Percentiles rank a stretch among this genome's conserved stretches.
Evolutionary conservation across 768 basidiomycete species (phyloP).

Genomic region (Termitomyces sp.): DNA sequence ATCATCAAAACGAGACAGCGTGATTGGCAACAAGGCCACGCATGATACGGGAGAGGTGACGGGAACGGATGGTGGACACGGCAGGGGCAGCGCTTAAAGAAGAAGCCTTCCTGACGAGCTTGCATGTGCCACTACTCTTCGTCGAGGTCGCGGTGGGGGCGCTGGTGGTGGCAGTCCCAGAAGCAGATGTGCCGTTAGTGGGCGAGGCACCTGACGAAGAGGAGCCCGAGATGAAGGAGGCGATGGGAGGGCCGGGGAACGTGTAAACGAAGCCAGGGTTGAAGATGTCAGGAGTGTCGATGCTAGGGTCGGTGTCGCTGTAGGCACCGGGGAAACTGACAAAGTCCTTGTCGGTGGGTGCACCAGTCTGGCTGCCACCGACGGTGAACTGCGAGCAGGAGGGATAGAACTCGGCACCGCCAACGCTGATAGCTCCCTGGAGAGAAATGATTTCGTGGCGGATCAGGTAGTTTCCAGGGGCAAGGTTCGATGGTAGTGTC

Average conservation of each 20-base stretch:
- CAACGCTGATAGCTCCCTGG: slow-evolving; percentile 48
- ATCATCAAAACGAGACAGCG: background rate
- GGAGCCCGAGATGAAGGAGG: slow-evolving; percentile 29
- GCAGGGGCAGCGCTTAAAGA: background rate
- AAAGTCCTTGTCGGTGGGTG: slow-evolving; percentile 40
- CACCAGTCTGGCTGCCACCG: slow-evolving; percentile 45
- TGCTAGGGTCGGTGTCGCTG: slow-evolving; percentile 62
- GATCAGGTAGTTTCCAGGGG: slow-evolving; percentile 67
- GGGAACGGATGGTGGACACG: slow-evolving; percentile 13
- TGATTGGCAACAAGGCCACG: slow-evolving; percentile 17
- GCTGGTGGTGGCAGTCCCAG: slow-evolving; percentile 4
- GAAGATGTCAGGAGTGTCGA: slow-evolving; percentile 48
- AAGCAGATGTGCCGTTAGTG: background rate
- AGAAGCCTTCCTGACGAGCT: slow-evolving; percentile 8
- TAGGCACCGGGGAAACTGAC: slow-evolving; percentile 73
- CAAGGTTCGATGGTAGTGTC: slow-evolving; percentile 44
- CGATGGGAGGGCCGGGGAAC: slow-evolving; percentile 52
- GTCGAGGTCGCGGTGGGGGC: slow-evolving; percentile 7
- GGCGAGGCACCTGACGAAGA: background rate
- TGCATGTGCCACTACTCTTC: slow-evolving; percentile 13
- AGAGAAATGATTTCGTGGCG: slow-evolving; percentile 79
- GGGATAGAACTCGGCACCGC: slow-evolving; percentile 79
- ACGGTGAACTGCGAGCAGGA: slow-evolving; percentile 58
- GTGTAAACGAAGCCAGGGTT: slow-evolving; percentile 23
- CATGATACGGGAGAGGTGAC: slow-evolving; percentile 25